Evolutionary conservation across 2,329 filamentous ascomycete genomes (phyloP), one percentile per base, ranked within the genome.

Genomic region (Cladorrhinum sp.): DNA sequence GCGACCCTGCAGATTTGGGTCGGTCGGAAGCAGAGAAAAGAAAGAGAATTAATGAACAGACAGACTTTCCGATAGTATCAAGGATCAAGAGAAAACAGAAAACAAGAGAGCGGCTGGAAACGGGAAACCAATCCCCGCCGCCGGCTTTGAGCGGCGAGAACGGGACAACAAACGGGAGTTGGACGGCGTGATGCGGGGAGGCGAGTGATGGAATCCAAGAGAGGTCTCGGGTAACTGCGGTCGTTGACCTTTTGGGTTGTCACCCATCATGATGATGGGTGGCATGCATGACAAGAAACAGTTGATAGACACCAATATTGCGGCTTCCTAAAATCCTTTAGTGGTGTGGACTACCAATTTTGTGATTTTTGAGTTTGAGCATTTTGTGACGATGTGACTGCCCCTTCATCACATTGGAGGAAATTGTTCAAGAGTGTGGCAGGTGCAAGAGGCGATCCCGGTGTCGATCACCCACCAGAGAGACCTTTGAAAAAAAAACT

Each of bases 161-260:
- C 57, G 59, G 58, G 58, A 54, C 24, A 41, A 41, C 12, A 52
- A 58, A 58, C 55, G 53, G 63, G 53, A 60, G 49, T 60, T 55
- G 56, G 57, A 59, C 60, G 63, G 60, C 55, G 55, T 36, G 54
- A 41, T 61, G 53, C 49, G 50, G 27, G 23, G 52, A 23, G 50
- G 9, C 9, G 12, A 36, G 32, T 36, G 32, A 36, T 36, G 3
- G 32, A 36, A 36, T 36, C 32, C 32, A 13, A 36, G 32, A 32
- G 48, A 45, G 59, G 59, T 66, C 62, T 65, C 64, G 64, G 65
- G 52, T 58, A 63, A 63, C 22, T 52, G 52, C 58, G 52, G 59
- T 55, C 38, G 59, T 45, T 50, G 29, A 41, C 16, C n/a, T 45
- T 45, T 45, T 18, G 41, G n/a, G 2, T 16, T 20, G 6, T 45